These are phyloP conservation scores for Tylopilus rubrobrunneus DNA, from an alignment of 768 basidiomycete species.

Conservation along the genomic window DNA sequence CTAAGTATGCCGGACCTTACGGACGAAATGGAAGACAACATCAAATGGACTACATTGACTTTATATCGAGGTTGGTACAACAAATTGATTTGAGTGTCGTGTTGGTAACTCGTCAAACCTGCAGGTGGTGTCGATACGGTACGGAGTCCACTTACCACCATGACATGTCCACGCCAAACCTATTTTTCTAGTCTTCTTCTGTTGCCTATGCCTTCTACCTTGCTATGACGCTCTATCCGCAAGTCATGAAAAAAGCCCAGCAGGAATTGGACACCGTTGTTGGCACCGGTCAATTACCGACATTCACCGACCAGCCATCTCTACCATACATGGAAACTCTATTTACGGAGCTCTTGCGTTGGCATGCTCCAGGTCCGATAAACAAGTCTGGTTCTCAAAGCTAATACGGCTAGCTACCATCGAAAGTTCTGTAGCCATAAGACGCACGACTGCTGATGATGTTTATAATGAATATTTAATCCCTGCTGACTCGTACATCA, in stretches of 20 bases:
- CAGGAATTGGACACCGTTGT: no score
- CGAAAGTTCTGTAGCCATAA: background rate
- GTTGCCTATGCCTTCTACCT: no score
- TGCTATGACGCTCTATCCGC: no score
- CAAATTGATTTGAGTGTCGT: no score
- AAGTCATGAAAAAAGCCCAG: no score
- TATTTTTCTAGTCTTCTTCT: no score
- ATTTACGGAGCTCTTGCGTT: no score
- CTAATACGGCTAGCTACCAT: no score
- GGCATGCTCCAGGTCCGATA: constrained; percentile 3
- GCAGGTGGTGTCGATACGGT: constrained; percentile 27
- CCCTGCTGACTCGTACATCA: constrained; percentile 12
- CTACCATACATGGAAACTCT: no score
- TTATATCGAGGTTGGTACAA: constrained; percentile 8
- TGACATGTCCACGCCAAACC: no score
- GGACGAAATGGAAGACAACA: constrained; percentile 11
- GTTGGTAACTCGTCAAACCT: background rate
- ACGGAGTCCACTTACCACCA: background rate
- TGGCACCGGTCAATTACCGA: no score
- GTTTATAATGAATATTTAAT: constrained; percentile 21
- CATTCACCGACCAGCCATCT: no score
- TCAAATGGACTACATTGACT: constrained; percentile 16
- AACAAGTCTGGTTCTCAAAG: background rate
- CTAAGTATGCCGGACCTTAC: constrained; percentile 8
- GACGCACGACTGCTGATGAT: constrained; percentile 9